phyloP scores from a whole-genome alignment of 192 early-diverging fungal species.

The Backusella macrospora region DNA sequence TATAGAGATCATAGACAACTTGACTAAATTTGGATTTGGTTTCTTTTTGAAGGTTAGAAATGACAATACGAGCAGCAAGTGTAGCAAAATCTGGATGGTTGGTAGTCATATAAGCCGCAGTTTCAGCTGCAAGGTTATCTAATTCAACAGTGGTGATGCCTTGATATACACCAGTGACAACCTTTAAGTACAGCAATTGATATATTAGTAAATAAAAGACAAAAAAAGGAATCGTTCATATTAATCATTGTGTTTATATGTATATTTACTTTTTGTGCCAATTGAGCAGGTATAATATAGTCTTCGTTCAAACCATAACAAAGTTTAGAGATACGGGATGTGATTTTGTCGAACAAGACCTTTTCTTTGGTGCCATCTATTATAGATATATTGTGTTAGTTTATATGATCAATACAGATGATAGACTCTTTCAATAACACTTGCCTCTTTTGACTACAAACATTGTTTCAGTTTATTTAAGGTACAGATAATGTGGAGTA shows the following conservation, averaged over 20 bases:
- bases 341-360: constrained; percentile 96
- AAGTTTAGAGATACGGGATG: constrained; percentile 89
- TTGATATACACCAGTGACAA: constrained; percentile 93
- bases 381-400: background rate
- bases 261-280: constrained; percentile 85
- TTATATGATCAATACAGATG: background rate
- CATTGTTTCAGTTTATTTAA: constrained; percentile 27
- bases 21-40: constrained; percentile 78
- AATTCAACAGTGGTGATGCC: constrained; percentile 96
- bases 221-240: background rate
- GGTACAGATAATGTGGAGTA: background rate
- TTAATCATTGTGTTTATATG: background rate
- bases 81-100: constrained; percentile 96
- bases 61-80: constrained; percentile 93
- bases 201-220: background rate
- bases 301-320: constrained; percentile 91
- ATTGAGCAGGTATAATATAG: constrained; percentile 86
- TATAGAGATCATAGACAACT: constrained; percentile 83
- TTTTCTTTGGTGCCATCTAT: constrained; percentile 72
- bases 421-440: background rate
- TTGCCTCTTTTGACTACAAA: constrained; percentile 50
- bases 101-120: constrained; percentile 83
- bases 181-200: constrained; percentile 42
- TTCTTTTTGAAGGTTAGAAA: constrained; percentile 92
- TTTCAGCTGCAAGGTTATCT: constrained; percentile 97